These are phyloP conservation scores for Aspergillus tamarii DNA, from an alignment of 2,329 filamentous ascomycete genomes.

Conservation along the genomic window DNA sequence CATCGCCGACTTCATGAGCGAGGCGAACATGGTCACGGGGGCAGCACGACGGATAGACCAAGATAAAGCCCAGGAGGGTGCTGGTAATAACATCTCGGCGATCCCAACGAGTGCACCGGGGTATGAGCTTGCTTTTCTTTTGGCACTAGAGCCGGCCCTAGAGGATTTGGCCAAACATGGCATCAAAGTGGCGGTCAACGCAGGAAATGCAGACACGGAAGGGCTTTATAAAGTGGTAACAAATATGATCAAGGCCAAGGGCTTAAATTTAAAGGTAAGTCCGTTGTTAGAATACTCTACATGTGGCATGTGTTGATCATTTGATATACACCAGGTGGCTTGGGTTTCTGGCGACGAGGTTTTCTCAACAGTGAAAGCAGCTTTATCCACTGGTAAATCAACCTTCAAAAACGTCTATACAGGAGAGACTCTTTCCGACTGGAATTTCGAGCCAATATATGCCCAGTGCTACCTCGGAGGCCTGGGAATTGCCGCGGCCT, in stretches of 20 bases:
- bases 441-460: constrained; percentile 38
- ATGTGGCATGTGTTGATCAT: constrained; percentile 2
- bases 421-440: constrained; percentile 37
- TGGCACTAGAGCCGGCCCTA: constrained; percentile 48
- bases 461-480: constrained; percentile 43
- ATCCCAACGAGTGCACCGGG: constrained; percentile 37
- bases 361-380: constrained; percentile 35
- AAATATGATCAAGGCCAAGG: constrained; percentile 41
- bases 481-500: constrained; percentile 42
- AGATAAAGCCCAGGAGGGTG: constrained; percentile 21
- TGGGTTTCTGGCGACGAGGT: constrained; percentile 55
- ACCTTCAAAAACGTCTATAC: constrained; percentile 47
- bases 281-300: neutral
- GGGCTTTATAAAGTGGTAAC: constrained; percentile 44
- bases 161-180: constrained; percentile 43
- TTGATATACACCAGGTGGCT: constrained; percentile 39
- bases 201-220: constrained; percentile 47
- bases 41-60: constrained; percentile 43
- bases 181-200: constrained; percentile 51
- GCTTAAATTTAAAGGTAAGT: constrained; percentile 44
- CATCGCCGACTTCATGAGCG: constrained; percentile 53
- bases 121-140: constrained; percentile 57
- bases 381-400: constrained; percentile 35
- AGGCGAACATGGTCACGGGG: constrained; percentile 55
- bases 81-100: neutral